These are phyloP conservation scores for Neocucurbitaria cava DNA, from an alignment of 2,329 filamentous ascomycete species.

Conservation along the genomic window DNA sequence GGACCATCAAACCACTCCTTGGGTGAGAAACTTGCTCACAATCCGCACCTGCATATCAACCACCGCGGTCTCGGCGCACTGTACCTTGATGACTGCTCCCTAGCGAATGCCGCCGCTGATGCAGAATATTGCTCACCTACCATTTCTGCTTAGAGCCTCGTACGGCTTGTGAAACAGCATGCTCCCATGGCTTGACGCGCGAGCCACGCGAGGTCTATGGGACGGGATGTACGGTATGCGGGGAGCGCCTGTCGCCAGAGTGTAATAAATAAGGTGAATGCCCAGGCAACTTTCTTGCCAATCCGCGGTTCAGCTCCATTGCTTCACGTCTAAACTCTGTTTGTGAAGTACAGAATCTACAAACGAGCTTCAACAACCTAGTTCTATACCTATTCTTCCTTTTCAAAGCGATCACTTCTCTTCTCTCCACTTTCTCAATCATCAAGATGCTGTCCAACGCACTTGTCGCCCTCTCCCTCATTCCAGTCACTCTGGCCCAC, in stretches of 20 bases:
- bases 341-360: not conserved
- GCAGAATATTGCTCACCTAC: slow-evolving; percentile 30
- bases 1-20: slow-evolving; percentile 21
- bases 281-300: slow-evolving; percentile 9
- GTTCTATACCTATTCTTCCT: not conserved
- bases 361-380: not conserved
- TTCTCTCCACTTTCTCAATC: slow-evolving; percentile 2
- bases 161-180: slow-evolving; percentile 13
- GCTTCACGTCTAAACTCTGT: not conserved
- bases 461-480: slow-evolving; percentile 50
- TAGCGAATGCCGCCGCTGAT: slow-evolving; percentile 25
- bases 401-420: not conserved
- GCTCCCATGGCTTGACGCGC: slow-evolving; percentile 30
- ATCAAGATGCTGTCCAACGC: slow-evolving; percentile 41
- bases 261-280: slow-evolving; percentile 37
- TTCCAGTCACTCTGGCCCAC: slow-evolving; percentile 60
- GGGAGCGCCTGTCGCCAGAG: slow-evolving; percentile 18
- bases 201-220: slow-evolving; percentile 27
- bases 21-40: slow-evolving; percentile 44
- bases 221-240: slow-evolving; percentile 37
- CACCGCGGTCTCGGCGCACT: slow-evolving; percentile 9
- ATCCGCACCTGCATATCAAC: slow-evolving; percentile 17
- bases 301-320: slow-evolving; percentile 1
- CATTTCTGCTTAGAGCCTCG: slow-evolving; percentile 20
- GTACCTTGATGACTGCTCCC: slow-evolving; percentile 12